These are phyloP conservation scores for Dichotomocladium elegans DNA, from an alignment of 371 early-diverging fungal species.

Conservation along the genomic window DNA sequence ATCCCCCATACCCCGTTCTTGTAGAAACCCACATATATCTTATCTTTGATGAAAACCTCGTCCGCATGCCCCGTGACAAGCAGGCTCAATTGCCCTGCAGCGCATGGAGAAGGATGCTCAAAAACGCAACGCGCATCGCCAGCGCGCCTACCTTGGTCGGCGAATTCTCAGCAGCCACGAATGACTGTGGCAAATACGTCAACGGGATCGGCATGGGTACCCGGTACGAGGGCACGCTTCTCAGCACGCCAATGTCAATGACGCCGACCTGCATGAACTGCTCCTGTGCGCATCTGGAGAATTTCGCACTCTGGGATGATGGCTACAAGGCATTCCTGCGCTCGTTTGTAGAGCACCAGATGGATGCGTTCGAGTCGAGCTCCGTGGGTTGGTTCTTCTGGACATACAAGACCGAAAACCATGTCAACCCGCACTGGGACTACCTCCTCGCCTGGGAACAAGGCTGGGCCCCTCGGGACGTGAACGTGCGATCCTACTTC, in stretches of 20 bases:
- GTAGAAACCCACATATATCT: constrained; percentile 15
- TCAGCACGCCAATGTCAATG: too few relatives aligned
- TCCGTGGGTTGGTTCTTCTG: constrained; percentile 75
- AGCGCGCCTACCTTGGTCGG: constrained; percentile 70
- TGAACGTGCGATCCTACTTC: constrained; percentile 18
- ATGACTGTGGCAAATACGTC: constrained; percentile 70
- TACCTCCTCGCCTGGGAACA: constrained; percentile 55
- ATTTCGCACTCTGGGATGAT: constrained; percentile 29
- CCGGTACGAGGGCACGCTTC: constrained; percentile 62
- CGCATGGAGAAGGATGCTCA: constrained; percentile 27
- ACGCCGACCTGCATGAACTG: constrained; percentile 30
- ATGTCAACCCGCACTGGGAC: constrained; percentile 67
- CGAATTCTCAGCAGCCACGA: constrained; percentile 73
- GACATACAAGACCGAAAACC: constrained; percentile 75
- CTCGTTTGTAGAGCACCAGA: constrained; percentile 40
- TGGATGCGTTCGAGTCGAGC: constrained; percentile 42
- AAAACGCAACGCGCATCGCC: too few relatives aligned
- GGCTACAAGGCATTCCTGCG: constrained; percentile 32
- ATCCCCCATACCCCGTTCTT: too few relatives aligned
- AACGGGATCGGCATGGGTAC: constrained; percentile 67
- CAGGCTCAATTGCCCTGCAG: constrained; percentile 46
- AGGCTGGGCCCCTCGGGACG: constrained; percentile 43
- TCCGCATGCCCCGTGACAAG: constrained; percentile 22
- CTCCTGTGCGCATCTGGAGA: constrained; percentile 42
- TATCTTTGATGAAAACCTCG: constrained; percentile 11